Evolutionary conservation across 371 early-diverging fungal genomes (phyloP).

Genomic region (Amoeboradix gromovi): DNA sequence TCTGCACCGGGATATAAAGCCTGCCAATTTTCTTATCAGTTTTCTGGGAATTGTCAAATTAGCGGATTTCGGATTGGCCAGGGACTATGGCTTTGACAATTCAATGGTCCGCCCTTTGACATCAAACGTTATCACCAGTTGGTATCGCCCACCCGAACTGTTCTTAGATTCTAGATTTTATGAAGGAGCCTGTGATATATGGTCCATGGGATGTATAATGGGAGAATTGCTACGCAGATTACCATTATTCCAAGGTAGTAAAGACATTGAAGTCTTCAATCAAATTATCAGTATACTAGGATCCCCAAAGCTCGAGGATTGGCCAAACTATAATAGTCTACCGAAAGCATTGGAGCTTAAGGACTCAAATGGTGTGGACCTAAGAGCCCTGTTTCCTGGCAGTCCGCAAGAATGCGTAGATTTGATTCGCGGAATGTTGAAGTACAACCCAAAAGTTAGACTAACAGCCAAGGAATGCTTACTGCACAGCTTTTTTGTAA

Average conservation of each 20-base stretch:
- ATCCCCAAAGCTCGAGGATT: constrained; percentile 80
- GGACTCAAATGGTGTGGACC: background rate
- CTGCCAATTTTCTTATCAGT: constrained; percentile 90
- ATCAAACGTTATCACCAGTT: constrained; percentile 48
- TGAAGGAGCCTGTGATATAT: constrained; percentile 73
- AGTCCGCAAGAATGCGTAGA: background rate
- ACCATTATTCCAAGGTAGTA: constrained; percentile 68
- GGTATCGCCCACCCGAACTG: constrained; percentile 98
- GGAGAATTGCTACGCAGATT: constrained; percentile 89
- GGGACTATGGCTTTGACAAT: constrained; percentile 33
- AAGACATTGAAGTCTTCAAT: constrained; percentile 34
- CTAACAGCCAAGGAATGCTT: background rate
- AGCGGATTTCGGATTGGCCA: constrained; percentile 96
- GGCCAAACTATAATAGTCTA: constrained; percentile 39
- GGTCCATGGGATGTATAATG: constrained; percentile 97
- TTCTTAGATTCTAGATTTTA: constrained; percentile 75
- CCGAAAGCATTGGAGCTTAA: constrained; percentile 5
- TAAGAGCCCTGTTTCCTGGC: background rate
- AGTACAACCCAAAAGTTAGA: background rate
- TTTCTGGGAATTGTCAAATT: constrained; percentile 70
- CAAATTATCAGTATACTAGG: constrained; percentile 75
- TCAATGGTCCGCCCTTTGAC: constrained; percentile 79
- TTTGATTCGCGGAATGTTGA: background rate
- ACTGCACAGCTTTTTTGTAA: background rate
- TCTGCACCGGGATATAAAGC: constrained; percentile 96